Evolutionary conservation across 2,329 filamentous ascomycete genomes (phyloP).

Genomic region (Endocalyx cinctus): DNA sequence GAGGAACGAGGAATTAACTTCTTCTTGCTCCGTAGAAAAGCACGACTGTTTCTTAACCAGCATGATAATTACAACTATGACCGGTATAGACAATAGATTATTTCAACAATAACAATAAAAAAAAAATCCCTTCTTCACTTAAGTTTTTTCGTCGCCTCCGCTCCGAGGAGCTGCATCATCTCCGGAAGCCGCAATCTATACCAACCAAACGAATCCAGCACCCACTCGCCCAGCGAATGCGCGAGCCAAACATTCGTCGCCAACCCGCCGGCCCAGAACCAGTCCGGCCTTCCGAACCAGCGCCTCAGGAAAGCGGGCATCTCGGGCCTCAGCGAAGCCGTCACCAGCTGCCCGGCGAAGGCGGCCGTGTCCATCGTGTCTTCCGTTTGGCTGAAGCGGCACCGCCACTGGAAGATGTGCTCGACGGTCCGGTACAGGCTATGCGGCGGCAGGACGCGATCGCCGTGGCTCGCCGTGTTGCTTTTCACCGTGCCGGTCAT

Average conservation of each 20-base stretch:
- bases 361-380: conserved; percentile 38
- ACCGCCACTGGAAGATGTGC: conserved; percentile 41
- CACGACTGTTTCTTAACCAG: too few relatives aligned
- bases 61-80: too few relatives aligned
- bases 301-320: conserved; percentile 25
- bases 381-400: conserved; percentile 45
- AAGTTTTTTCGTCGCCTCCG: conserved; percentile 19
- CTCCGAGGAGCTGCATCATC: conserved; percentile 24
- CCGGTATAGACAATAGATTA: too few relatives aligned
- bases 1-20: too few relatives aligned
- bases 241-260: conserved; percentile 24
- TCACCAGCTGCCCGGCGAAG: conserved; percentile 40
- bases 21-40: too few relatives aligned
- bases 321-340: conserved; percentile 34
- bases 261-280: conserved; percentile 37
- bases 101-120: too few relatives aligned
- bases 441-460: conserved; percentile 36
- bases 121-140: too few relatives aligned
- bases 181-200: conserved; percentile 29
- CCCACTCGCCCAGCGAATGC: conserved; percentile 32
- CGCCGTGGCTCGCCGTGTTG: conserved; percentile 40
- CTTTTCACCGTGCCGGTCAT: conserved; percentile 50
- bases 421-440: conserved; percentile 44
- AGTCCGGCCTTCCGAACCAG: conserved; percentile 37
- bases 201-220: conserved; percentile 30